Percentiles rank a stretch among this genome's conserved stretches.
phyloP scores from a whole-genome alignment of 1,284 basidiomycete species.

The Fomes fomentarius region DNA sequence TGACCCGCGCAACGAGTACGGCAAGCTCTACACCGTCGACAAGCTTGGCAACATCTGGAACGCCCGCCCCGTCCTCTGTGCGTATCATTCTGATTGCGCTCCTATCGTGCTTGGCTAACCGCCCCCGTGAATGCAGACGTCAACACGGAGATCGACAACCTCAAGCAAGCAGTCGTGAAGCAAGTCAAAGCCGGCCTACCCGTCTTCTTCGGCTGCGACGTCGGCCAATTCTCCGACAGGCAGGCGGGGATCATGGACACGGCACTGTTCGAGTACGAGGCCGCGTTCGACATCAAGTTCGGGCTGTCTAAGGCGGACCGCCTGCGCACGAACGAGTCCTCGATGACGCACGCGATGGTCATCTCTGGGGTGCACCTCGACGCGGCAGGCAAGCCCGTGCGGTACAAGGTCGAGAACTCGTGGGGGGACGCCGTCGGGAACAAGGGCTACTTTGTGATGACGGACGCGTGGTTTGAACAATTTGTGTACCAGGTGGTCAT shows the following conservation, averaged over 20 bases:
- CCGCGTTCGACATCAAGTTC: conserved; percentile 60
- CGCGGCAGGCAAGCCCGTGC: conserved; percentile 69
- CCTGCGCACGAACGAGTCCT: conserved; percentile 78
- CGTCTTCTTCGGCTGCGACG: conserved; percentile 95
- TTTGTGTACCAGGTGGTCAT: conserved; percentile 90
- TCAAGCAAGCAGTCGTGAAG: conserved; percentile 84
- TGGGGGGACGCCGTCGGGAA: conserved; percentile 87
- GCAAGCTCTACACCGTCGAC: conserved; percentile 90
- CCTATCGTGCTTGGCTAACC: background rate
- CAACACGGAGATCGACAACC: conserved; percentile 81
- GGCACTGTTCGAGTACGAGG: conserved; percentile 80
- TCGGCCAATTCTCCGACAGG: conserved; percentile 78
- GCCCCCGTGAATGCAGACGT: conserved; percentile 63
- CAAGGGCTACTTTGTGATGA: conserved; percentile 94
- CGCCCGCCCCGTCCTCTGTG: conserved; percentile 81
- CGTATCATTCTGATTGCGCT: conserved; percentile 32
- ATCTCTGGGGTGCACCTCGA: conserved; percentile 93
- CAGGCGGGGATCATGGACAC: conserved; percentile 85
- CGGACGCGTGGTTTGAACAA: conserved; percentile 90
- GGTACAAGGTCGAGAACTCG: conserved; percentile 95
- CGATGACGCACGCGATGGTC: conserved; percentile 95
- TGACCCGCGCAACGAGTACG: conserved; percentile 87
- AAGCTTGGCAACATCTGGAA: conserved; percentile 93
- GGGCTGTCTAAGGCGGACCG: conserved; percentile 83
- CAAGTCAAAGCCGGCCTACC: conserved; percentile 89